Evolutionary conservation across 495 filamentous ascomycete genomes (phyloP), one percentile per base, ranked within the genome.

Genomic region (Hypoxylon rickii): DNA sequence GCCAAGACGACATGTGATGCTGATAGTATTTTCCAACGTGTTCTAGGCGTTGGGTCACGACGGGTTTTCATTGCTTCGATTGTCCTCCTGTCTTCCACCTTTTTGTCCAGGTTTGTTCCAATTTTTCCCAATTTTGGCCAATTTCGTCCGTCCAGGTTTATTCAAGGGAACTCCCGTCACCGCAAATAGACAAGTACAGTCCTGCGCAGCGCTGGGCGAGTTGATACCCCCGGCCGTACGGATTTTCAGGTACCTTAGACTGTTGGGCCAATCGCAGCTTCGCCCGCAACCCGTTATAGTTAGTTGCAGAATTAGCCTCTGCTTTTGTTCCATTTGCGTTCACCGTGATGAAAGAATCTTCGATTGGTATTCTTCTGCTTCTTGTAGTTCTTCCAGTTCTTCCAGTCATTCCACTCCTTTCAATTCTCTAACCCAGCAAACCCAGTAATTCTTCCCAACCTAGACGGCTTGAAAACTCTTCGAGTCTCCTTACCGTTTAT

Each of bases 171-270:
- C 44, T 21, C 48, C 41, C n/a, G 59, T 63, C 59, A 49, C 49
- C 53, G 53, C 49, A 47, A 56, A 48, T 55, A 57, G 15, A 42
- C 38, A 58, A 41, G 59, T 62, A 62, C 43, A 37, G 2, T 17
- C 6, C 34, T 53, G 37, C 51, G 50, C 40, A 50, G 31, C 22
- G 26, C n/a, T 5, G 29, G 44, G 44, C 40, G 24, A 50, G 7
- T 26, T 29, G 59, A 40, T 63, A 63, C 59, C 20, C 12, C 54
- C 38, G 24, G 38, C 18, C 41, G 46, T 41, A 36, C 45, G 18
- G 66, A 68, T 68, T 64, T 68, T 68, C 66, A 68, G 66, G 66
- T 68, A 68, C 66, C 64, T n/a, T 58, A 51, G 37, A 40, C 34
- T 36, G 31, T 48, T 62, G 59, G 50, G 52, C 66, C 66, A 68